phyloP scores from a whole-genome alignment of 352 stramenopile species.

The Pythium phragmiticola region DNA sequence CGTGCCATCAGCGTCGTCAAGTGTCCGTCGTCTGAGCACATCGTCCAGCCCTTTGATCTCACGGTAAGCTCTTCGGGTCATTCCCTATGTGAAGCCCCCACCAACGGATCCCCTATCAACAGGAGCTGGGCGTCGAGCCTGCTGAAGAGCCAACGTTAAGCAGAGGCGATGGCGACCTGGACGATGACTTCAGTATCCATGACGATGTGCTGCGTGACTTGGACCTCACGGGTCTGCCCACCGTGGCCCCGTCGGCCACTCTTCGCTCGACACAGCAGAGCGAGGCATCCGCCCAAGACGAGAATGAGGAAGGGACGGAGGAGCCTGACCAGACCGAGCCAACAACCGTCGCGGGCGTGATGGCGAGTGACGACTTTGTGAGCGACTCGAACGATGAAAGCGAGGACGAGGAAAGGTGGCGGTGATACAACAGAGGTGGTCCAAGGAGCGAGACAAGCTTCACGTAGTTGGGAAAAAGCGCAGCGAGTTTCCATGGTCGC shows the following conservation, averaged over 20 bases:
- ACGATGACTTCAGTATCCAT: conserved; percentile 38
- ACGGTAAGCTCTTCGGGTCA: conserved; percentile 33
- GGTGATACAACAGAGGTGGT: neutral
- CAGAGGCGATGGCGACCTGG: conserved; percentile 17
- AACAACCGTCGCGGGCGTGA: neutral
- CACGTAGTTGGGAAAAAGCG: neutral
- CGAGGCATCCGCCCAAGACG: conserved; percentile 7
- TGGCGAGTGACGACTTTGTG: conserved; percentile 26
- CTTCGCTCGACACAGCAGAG: conserved; percentile 66
- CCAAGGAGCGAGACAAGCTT: too few relatives aligned
- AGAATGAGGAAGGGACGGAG: neutral
- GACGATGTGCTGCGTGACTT: conserved; percentile 60
- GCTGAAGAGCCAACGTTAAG: conserved; percentile 28
- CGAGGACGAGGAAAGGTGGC: neutral
- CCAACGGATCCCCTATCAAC: neutral
- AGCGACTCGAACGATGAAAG: conserved; percentile 30
- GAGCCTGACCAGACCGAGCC: neutral
- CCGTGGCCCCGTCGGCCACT: conserved; percentile 41
- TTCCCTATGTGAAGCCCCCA: neutral
- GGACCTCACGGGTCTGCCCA: conserved; percentile 38
- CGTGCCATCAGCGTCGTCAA: conserved; percentile 65
- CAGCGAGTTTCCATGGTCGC: conserved; percentile 21
- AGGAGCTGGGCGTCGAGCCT: conserved; percentile 47
- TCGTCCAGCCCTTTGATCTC: conserved; percentile 66
- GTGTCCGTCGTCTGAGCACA: conserved; percentile 48